Conservation (phyloP, 768 basidiomycete species). For the Hydnum rufescens region DNA sequence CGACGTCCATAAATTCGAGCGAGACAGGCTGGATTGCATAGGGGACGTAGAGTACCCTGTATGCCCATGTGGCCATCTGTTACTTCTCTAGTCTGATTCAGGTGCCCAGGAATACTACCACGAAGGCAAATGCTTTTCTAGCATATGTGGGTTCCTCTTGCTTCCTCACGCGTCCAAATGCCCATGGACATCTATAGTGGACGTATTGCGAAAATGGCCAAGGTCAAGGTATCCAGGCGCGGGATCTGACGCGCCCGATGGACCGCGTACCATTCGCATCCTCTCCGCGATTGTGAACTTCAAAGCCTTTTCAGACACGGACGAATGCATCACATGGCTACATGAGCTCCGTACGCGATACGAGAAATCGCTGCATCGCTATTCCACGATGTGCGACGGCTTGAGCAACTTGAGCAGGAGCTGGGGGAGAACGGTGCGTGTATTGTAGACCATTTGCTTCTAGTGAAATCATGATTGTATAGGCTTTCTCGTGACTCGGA, state of each 20-base stretch:
- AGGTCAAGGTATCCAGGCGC: constrained; percentile 60
- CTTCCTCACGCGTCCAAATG: background rate
- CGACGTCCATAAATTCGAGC: background rate
- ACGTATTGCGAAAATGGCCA: constrained; percentile 52
- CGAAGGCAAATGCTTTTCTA: constrained; percentile 3
- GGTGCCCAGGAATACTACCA: background rate
- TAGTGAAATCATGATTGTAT: too few species aligned
- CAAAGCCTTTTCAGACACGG: constrained; percentile 33
- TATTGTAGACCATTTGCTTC: too few species aligned
- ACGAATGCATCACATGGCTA: background rate
- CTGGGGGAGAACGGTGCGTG: background rate
- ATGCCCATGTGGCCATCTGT: background rate
- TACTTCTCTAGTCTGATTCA: too few species aligned
- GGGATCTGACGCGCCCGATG: constrained; percentile 50
- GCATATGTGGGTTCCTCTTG: background rate
- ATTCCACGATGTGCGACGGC: background rate
- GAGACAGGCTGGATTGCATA: background rate
- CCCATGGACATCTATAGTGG: constrained; percentile 22
- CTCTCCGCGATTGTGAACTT: constrained; percentile 88
- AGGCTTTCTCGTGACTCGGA: too few species aligned
- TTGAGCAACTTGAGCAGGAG: background rate
- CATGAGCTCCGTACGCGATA: background rate
- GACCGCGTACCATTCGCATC: constrained; percentile 49
- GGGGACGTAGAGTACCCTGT: background rate
- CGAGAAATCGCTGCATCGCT: background rate